phyloP scores from a whole-genome alignment of 768 basidiomycete species.

The Auricularia sp. region DNA sequence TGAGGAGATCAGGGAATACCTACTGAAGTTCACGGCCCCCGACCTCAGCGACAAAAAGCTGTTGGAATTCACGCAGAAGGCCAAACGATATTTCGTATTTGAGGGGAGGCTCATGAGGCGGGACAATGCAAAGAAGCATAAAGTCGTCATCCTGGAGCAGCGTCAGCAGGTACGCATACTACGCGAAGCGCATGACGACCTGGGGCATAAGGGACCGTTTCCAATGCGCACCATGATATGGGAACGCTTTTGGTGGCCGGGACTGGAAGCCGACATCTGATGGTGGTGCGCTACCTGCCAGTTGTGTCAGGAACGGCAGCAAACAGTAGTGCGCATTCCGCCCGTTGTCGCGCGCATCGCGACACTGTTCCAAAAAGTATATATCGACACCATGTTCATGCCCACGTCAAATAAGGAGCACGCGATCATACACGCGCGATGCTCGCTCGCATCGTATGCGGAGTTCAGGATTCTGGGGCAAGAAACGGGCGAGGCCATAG shows the following conservation, averaged over 20 bases:
- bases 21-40: background rate
- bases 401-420: background rate
- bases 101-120: conserved; percentile 18
- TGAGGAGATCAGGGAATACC: background rate
- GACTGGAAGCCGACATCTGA: conserved; percentile 17
- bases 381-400: conserved; percentile 9
- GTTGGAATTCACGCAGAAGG: background rate
- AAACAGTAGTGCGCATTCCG: conserved; percentile 12
- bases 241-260: conserved; percentile 16
- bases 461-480: conserved; percentile 21
- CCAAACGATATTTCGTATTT: conserved; percentile 4
- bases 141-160: conserved; percentile 7
- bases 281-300: conserved; percentile 26
- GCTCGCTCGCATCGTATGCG: conserved; percentile 23
- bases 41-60: background rate
- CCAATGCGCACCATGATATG: conserved; percentile 6
- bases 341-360: conserved; percentile 15
- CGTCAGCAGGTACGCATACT: conserved; percentile 7
- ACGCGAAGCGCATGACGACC: conserved; percentile 11
- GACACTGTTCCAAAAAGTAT: conserved; percentile 14
- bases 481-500: conserved; percentile 10
- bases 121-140: background rate
- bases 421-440: conserved; percentile 28
- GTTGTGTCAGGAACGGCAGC: conserved; percentile 20
- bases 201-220: conserved; percentile 12